Evolutionary conservation across 1,139 yeast species (phyloP).

Genomic region (Meyerozyma sp.): DNA sequence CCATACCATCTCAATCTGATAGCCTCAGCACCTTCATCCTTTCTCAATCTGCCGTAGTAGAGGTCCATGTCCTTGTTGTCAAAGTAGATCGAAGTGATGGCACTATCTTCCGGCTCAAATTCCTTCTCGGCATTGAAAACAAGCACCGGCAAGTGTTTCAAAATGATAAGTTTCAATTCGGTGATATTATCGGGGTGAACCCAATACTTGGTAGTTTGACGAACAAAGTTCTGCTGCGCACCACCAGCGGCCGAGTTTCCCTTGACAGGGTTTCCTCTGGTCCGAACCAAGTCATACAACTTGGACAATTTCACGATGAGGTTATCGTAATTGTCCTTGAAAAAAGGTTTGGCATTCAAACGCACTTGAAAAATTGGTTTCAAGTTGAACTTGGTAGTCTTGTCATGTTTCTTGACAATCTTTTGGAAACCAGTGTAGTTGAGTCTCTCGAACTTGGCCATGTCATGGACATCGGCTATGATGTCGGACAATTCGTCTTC

Average conservation of each 20-base stretch:
- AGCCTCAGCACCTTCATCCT: constrained; percentile 99
- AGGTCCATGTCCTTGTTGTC: constrained; percentile 86
- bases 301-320: constrained; percentile 85
- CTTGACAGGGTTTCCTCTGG: constrained; percentile 88
- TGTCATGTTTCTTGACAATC: constrained; percentile 93
- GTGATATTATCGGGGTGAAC: constrained; percentile 98
- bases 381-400: constrained; percentile 74
- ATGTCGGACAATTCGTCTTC: constrained; percentile 90
- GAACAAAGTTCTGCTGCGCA: constrained; percentile 91
- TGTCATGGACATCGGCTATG: constrained; percentile 95
- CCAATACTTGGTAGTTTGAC: constrained; percentile 99
- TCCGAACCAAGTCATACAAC: constrained; percentile 86
- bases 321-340: constrained; percentile 88
- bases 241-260: constrained; percentile 98
- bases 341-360: constrained; percentile 88
- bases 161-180: constrained; percentile 86
- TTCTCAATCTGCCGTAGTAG: constrained; percentile 88
- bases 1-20: constrained; percentile 98
- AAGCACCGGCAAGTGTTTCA: constrained; percentile 92
- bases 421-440: constrained; percentile 96
- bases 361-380: constrained; percentile 92
- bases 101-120: constrained; percentile 89
- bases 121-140: constrained; percentile 96
- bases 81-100: constrained; percentile 92
- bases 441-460: constrained; percentile 86